Evolutionary conservation across 495 filamentous ascomycete genomes (phyloP), one percentile per base, ranked within the genome.

Genomic region (Penicillium robsamsonii): DNA sequence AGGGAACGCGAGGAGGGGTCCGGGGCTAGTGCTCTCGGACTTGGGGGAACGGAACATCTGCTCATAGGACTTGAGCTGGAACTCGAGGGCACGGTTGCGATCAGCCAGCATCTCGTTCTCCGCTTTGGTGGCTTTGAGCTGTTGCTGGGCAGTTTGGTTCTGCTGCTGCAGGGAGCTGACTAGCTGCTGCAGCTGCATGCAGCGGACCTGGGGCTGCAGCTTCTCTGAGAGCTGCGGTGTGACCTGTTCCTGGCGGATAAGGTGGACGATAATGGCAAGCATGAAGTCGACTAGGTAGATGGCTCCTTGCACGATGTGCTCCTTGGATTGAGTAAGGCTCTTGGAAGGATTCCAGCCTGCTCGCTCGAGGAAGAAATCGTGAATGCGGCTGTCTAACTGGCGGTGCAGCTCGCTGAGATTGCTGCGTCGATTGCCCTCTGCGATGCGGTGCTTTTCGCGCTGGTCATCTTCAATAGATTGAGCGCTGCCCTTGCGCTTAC

Each of bases 321-420:
- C 75, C 64, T 78, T 78, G 27, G 75, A 78, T 35, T 77, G 70
- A 1, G 72, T 68, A 17, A 77, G 64, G 56, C 70, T 77, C 66
- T 78, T 78, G 15, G 70, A 67, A 12, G 68, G 73, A 47, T 78
- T 76, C 75, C 75, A 78, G 25, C 75, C 75, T 24, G 74, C 75
- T 11, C 66, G 67, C 58, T 77, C 71, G 12, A 78, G 66, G 62
- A 77, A 78, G 57, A 68, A 75, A 53, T 77, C 70, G 46, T 75
- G 71, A 38, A 78, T 67, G 7, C 72, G 66, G 53, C 68, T 68
- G 52, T 73, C 72, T 25, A 78, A 56, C 58, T 79, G 70, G 43
- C 75, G 66, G 55, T 76, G 64, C 42, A 75, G 58, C 63, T 75
- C 62, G 64, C 77, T 76, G 4, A 78, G 67, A 60, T 71, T 73